Evolutionary conservation across 2,329 filamentous ascomycete species (phyloP), one percentile per base, ranked within the genome.

Genomic region (Penicillium sp.): DNA sequence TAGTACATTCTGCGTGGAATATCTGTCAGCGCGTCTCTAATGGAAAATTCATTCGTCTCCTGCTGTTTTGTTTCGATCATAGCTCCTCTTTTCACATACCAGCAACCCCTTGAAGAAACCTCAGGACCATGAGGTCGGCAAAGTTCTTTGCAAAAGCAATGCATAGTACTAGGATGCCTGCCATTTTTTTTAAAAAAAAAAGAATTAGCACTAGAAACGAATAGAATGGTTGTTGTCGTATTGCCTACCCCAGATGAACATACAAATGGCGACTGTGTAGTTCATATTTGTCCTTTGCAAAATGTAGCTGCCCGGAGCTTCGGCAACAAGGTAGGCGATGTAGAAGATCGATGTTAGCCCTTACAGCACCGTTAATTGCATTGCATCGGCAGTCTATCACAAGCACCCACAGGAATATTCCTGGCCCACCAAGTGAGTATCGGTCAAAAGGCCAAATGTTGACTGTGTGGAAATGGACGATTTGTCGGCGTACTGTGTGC

Each of bases 71-170:
- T n/a, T n/a, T n/a, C n/a, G n/a, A n/a, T n/a, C n/a, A n/a, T n/a
- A n/a, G n/a, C n/a, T n/a, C n/a, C 16, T 38, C 11, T 14, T 38
- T 14, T 3, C 33, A 38, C 33, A 38, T 38, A 38, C 33, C 33
- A 3, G 76, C 74, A 11, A 79, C 72, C 3, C 80, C 81, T 2
- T 81, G 76, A 21, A 84, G 72, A 43, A 80, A 79, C n/a, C 81
- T 76, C 28, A 83, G 73, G 5, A 73, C 73, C 18, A 77, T 78
- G 11, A 83, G 72, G 12, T 76, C 74, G 2, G 69, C 72, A 57
- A 83, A 83, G 57, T 78, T 79, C 49, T 72, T 75, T 60, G 77
- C 77, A 14, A 74, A 77, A 5, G 74, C 77, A 64, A 76, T 72
- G 2, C 73, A 64, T 71, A 77, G 16, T 14, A 38, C 33, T 38